Percentiles rank a stretch among this genome's conserved stretches.
Conservation (phyloP, 345 rosid species). For the Sonneratia caseolaris region DNA sequence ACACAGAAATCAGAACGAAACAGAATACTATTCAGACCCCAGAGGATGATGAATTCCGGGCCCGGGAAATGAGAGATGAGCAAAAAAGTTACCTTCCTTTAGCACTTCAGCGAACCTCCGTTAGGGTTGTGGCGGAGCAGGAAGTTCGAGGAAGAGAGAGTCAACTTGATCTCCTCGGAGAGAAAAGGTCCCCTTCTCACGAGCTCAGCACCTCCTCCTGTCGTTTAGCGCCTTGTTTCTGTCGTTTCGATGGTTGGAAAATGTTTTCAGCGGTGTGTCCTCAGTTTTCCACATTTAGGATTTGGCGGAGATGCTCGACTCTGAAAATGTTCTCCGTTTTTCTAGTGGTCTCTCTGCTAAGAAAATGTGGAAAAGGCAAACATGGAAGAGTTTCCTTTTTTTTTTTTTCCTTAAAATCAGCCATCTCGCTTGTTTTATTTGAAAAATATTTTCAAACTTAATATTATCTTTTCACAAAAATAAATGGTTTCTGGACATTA, state of each 20-base stretch:
- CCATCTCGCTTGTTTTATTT: no score
- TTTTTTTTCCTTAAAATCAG: not conserved
- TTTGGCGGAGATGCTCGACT: not conserved
- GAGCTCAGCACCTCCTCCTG: not conserved
- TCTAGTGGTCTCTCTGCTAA: no score
- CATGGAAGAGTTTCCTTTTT: not conserved
- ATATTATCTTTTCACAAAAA: no score
- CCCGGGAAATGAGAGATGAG: not conserved
- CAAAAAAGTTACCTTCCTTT: not conserved
- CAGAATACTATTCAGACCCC: not conserved
- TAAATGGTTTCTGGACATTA: no score
- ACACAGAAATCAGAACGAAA: not conserved
- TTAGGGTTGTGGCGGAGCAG: not conserved
- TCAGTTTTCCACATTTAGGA: not conserved
- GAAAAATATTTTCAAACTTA: no score
- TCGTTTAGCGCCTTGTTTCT: not conserved
- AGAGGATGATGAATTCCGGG: not conserved
- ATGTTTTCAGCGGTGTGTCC: not conserved
- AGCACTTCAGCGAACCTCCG: not conserved
- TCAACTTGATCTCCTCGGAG: not conserved
- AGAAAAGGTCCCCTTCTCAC: not conserved
- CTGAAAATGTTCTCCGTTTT: not conserved
- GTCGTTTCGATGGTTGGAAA: not conserved
- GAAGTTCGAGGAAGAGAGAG: not conserved
- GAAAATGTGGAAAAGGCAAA: not conserved